Conservation (phyloP, 2,329 filamentous ascomycete genomes). For the Gnomoniopsis sp. region DNA sequence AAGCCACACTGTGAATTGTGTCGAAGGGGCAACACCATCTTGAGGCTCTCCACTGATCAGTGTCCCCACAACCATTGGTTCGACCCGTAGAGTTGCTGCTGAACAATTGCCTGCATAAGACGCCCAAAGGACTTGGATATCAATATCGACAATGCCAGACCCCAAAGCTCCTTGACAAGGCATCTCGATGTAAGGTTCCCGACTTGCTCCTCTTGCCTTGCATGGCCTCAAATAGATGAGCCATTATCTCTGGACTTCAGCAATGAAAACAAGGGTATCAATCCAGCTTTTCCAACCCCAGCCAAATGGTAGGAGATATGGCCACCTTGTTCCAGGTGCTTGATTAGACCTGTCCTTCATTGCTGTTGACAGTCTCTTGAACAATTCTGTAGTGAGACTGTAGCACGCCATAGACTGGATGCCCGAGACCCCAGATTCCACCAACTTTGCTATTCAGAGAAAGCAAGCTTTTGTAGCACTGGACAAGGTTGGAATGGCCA, state of each 20-base stretch:
- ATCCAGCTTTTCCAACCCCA: background rate
- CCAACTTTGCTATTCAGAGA: conserved; percentile 19
- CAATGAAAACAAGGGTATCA: background rate
- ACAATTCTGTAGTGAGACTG: conserved; percentile 5
- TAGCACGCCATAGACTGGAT: conserved; percentile 15
- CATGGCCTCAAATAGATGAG: background rate
- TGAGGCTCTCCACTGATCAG: no score
- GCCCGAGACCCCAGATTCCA: conserved; percentile 22
- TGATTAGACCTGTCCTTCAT: conserved; percentile 16
- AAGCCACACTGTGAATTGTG: no score
- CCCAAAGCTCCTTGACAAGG: background rate
- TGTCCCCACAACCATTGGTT: background rate
- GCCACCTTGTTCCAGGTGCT: background rate
- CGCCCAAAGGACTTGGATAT: background rate
- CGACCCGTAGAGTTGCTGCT: background rate
- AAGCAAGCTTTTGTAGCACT: conserved; percentile 52
- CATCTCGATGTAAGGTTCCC: background rate
- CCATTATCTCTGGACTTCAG: background rate
- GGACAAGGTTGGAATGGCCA: conserved; percentile 61
- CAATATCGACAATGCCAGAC: background rate
- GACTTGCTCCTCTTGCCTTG: background rate
- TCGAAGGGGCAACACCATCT: no score
- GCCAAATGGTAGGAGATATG: background rate
- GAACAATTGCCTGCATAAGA: background rate
- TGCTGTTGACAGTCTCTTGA: conserved; percentile 18